Evolutionary conservation across 805 yeast genomes (phyloP).

Genomic region (Suhomyces tanzawaensis): DNA sequence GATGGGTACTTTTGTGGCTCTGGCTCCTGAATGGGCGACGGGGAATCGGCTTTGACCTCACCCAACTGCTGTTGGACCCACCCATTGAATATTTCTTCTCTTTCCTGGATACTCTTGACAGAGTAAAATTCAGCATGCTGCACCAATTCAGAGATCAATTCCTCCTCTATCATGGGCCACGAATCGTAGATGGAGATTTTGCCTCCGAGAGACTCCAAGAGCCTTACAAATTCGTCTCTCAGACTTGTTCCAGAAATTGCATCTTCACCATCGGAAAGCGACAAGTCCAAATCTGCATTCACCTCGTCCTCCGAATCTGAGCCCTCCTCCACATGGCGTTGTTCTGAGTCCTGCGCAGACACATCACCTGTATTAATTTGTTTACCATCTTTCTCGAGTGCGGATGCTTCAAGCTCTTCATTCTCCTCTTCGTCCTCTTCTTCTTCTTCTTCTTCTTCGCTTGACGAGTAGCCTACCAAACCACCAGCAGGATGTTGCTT

Average conservation of each 20-base stretch:
- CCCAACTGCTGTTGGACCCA: slow-evolving; percentile 19
- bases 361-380: slow-evolving; percentile 5
- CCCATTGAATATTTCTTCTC: slow-evolving; percentile 24
- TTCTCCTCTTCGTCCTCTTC: slow-evolving; percentile 5
- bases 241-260: too few species aligned
- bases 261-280: slow-evolving; percentile 7
- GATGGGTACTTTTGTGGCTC: slow-evolving; percentile 19
- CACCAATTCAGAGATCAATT: slow-evolving; percentile 26
- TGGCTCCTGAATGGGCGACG: neutral
- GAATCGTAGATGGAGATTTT: slow-evolving; percentile 33
- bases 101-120: slow-evolving; percentile 14
- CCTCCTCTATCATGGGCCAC: slow-evolving; percentile 40
- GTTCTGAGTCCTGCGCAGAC: neutral
- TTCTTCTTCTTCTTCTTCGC: slow-evolving; percentile 21
- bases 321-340: neutral
- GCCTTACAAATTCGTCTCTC: slow-evolving; percentile 19
- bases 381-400: slow-evolving; percentile 5
- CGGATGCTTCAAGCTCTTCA: neutral
- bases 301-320: slow-evolving; percentile 1
- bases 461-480: slow-evolving; percentile 23
- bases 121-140: slow-evolving; percentile 28
- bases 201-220: slow-evolving; percentile 24
- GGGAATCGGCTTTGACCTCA: neutral
- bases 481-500: slow-evolving; percentile 10
- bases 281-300: slow-evolving; percentile 10